Base-by-base conservation (phyloP, 2,329 filamentous ascomycete species). In the Calonectria crousiana region DNA sequence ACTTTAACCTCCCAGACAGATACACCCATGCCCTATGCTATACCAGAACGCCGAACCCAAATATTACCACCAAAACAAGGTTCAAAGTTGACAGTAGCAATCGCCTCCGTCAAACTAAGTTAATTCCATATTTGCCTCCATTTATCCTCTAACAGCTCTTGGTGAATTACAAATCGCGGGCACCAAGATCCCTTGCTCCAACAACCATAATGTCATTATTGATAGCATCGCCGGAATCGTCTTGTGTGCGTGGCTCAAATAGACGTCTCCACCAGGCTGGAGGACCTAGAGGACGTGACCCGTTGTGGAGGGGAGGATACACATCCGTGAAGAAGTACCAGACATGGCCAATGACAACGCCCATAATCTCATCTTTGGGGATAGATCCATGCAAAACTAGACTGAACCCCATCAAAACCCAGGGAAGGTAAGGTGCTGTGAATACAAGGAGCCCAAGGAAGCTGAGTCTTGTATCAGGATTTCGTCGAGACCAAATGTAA, bases 271-370 rank as follows among this genome's bases (percentile, higher is more conserved):
- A 99, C 93, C 95, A 98, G 73, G 88, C 87, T 0, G 97, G 97
- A 47, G 97, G 96, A 80, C 98, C 96, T 62, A 99, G 89, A 0
- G 97, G 97, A 71, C 95, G 90, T 67, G 94, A 93, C 23, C 95
- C 95, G 76, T 94, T 92, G 85, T 98, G 95, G 53, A 98, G 90
- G 4, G 95, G 94, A 4, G 97, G 97, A 84, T 98, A 99, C 20
- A 99, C 96, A 84, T 99, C 97, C 74, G 93, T 95, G 85, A 98
- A 98, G 87, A 98, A 99, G 85, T 98, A 99, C 94, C 96, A 98
- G 51, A 98, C 90, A 85, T 99, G 97, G 13, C 97, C 97, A 49
- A 98, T 96, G 13, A 97, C 92, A 20, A 98, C 95, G 5, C 97
- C 97, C 87, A 97, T 95, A 76, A 99, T 94, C 87, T 99, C 97